Base-by-base conservation (phyloP, 73 alveolate species). In the Stentor coeruleus region DNA sequence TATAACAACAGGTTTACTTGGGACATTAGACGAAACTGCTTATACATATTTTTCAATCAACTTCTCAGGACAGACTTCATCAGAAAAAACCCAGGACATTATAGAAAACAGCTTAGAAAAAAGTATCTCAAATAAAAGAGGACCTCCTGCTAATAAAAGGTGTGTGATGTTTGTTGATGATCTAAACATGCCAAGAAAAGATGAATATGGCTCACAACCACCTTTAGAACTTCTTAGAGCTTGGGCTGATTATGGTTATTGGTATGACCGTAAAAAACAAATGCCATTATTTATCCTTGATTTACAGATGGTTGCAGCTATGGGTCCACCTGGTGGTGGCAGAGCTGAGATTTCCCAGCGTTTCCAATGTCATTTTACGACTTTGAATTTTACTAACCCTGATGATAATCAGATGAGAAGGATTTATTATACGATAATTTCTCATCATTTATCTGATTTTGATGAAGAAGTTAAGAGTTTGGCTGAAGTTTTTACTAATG, bases 321-420 rank as follows among this genome's bases (percentile, higher is more conserved):
- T 95, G 99, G 99, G 99, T 1, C 98, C 98, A 26, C 99, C 99
- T 3, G 99, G 99, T 30, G 99, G 99, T 59, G 99, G 99, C n/a
- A 84, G 99, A 36, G 95, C 97, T 14, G 95, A 86, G 81, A 91
- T 93, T 76, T 93, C 98, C 3, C 94, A 79, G 58, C 87, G 98
- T 85, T 76, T 92, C 58, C 88, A 86, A 82, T 83, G 92, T 14
- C 89, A 88, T 39, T 93, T 93, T 93, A 89, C 90, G 74, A 59
- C 89, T 28, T 88, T 93, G 36, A 93, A 93, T 87, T 90, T 92
- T 86, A 88, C 94, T 73, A 59, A 79, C 42, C 96, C 95, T 0
- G 81, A 92, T 42, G 98, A 93, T 42, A 30, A 87, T 77, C 92
- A 93, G 85, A 94, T 95, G 88, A 95, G 92, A 86, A 91, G 98